Evolutionary conservation across 1,284 basidiomycete species (phyloP).

Genomic region (Apiotrichum mycotoxinovorans): DNA sequence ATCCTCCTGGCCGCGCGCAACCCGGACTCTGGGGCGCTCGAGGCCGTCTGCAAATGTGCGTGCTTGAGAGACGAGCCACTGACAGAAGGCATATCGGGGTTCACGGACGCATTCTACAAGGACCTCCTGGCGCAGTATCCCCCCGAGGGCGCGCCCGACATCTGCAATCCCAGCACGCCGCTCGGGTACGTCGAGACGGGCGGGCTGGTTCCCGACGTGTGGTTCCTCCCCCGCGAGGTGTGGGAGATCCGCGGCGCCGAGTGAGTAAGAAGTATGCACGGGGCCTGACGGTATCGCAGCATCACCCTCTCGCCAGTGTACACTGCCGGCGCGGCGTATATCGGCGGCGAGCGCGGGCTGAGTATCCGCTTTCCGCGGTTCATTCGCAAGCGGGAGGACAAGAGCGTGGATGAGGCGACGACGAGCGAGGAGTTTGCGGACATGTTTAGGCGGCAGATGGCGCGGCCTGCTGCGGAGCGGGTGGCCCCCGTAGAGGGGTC

Average conservation of each 20-base stretch:
- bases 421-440: constrained; percentile 59
- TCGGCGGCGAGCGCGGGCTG: constrained; percentile 66
- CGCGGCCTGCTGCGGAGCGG: constrained; percentile 22
- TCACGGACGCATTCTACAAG: constrained; percentile 84
- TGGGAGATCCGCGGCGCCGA: constrained; percentile 92
- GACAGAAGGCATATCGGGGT: constrained; percentile 57
- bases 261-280: constrained; percentile 48
- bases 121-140: constrained; percentile 64
- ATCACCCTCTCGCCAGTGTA: constrained; percentile 87
- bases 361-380: constrained; percentile 59
- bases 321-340: constrained; percentile 68
- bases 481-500: neutral
- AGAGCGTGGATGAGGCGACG: constrained; percentile 55
- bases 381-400: constrained; percentile 56
- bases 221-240: constrained; percentile 78
- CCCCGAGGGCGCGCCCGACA: constrained; percentile 57
- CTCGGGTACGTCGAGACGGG: constrained; percentile 68
- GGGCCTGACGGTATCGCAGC: constrained; percentile 48
- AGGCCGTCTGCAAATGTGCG: constrained; percentile 78
- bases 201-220: constrained; percentile 73
- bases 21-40: constrained; percentile 62
- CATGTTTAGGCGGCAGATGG: constrained; percentile 63
- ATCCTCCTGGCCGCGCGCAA: constrained; percentile 81
- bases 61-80: constrained; percentile 1
- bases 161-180: constrained; percentile 58